Percentiles rank a stretch among this genome's conserved stretches.
phyloP scores from a whole-genome alignment of 208 protist genomes.

The Leishmania mexicana region DNA sequence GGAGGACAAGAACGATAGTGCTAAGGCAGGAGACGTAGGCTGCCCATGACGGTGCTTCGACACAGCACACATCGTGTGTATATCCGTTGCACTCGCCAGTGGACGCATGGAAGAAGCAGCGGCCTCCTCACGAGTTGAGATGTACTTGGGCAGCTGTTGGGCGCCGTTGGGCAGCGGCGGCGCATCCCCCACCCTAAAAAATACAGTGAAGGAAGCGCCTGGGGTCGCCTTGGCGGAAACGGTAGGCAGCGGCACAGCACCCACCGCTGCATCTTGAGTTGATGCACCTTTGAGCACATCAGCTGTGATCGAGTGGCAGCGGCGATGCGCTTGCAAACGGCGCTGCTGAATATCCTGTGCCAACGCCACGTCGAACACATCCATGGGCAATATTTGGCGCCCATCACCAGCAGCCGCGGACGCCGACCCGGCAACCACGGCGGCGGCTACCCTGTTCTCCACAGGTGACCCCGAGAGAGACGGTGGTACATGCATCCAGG shows the following conservation, averaged over 20 bases:
- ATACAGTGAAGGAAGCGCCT: not conserved
- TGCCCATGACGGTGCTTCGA: not conserved
- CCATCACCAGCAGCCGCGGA: not conserved
- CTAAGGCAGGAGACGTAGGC: not conserved
- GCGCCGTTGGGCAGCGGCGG: not conserved
- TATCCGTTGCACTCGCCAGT: not conserved
- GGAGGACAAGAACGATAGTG: not conserved
- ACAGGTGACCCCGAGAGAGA: not conserved
- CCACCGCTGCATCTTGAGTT: not conserved
- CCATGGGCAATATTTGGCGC: not conserved
- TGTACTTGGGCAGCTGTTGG: not conserved
- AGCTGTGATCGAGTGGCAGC: not conserved
- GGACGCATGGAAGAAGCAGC: not conserved
- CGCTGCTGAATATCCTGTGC: constrained; percentile 16
- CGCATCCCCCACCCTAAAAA: not conserved
- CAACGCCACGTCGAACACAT: constrained; percentile 22
- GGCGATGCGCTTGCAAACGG: not conserved
- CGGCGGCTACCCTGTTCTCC: not conserved
- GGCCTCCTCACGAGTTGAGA: not conserved
- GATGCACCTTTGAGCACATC: not conserved
- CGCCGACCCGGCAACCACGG: not conserved
- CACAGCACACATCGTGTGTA: not conserved
- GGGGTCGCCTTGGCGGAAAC: not conserved
- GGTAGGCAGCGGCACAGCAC: not conserved
- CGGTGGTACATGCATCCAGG: not conserved